A percentile compares a stretch with the other conserved stretches of the same genome.
These are phyloP conservation scores for Chenopodium berlandieri DNA, from an alignment of 148 eudicot species.

Conservation along the genomic window DNA sequence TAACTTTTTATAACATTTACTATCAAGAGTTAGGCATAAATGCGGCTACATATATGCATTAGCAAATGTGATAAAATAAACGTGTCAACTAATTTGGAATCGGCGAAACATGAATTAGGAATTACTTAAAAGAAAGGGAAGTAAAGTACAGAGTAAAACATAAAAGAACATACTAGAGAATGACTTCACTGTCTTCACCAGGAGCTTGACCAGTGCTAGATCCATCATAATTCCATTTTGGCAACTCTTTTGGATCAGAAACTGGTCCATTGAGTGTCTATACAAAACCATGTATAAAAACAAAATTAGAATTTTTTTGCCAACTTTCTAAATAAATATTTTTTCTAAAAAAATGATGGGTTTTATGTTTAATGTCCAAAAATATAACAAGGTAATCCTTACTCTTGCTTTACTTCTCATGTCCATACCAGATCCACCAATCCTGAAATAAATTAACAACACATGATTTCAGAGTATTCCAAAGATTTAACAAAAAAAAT, in stretches of 20 bases:
- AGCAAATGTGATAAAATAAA: too few relatives aligned
- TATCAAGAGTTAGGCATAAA: too few relatives aligned
- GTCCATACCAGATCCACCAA: conserved; percentile 97
- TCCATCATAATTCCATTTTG: conserved; percentile 62
- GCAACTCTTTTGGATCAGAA: conserved; percentile 44
- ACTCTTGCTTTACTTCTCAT: conserved; percentile 96
- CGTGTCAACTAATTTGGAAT: too few relatives aligned
- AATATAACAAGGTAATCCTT: conserved; percentile 12
- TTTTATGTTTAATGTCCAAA: too few relatives aligned
- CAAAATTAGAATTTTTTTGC: background rate
- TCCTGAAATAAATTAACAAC: conserved; percentile 43
- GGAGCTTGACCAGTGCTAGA: conserved; percentile 62
- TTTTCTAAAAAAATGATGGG: too few relatives aligned
- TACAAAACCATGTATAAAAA: background rate
- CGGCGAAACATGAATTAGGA: too few relatives aligned
- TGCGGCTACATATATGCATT: too few relatives aligned
- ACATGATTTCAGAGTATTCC: background rate
- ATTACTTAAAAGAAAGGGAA: too few relatives aligned
- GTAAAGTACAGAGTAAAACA: background rate
- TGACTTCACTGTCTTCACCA: conserved; percentile 64
- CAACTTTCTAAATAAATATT: background rate
- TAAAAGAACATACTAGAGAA: conserved; percentile 42
- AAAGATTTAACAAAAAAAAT: too few relatives aligned
- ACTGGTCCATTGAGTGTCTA: conserved; percentile 42
- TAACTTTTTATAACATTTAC: too few relatives aligned